Evolutionary conservation across 2,329 filamentous ascomycete species (phyloP).

Genomic region (Tothia fuscella): DNA sequence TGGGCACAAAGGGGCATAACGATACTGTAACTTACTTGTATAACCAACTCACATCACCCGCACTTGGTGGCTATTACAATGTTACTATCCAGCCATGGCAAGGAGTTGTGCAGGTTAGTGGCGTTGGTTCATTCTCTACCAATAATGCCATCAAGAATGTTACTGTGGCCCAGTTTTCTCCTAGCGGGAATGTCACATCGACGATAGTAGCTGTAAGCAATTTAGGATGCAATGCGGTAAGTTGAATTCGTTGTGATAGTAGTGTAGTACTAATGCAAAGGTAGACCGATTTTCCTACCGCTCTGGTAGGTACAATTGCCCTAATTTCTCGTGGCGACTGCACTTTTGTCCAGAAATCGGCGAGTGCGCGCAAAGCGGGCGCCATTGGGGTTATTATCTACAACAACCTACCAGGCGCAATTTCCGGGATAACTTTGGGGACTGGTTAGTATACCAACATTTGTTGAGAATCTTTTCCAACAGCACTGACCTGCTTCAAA

Average conservation of each 20-base stretch:
- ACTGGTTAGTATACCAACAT: no score
- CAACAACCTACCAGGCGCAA: constrained; percentile 52
- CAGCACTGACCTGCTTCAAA: no score
- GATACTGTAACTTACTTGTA: constrained; percentile 28
- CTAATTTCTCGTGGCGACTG: constrained; percentile 60
- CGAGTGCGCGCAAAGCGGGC: constrained; percentile 54
- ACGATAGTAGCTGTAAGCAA: constrained; percentile 20
- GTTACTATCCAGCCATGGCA: constrained; percentile 21
- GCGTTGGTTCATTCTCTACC: constrained; percentile 15
- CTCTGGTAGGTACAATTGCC: constrained; percentile 52
- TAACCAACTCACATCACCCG: constrained; percentile 20
- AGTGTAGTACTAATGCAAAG: background rate
- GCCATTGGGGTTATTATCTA: constrained; percentile 62
- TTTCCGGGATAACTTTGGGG: constrained; percentile 56
- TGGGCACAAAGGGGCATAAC: constrained; percentile 26
- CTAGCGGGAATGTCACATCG: constrained; percentile 18
- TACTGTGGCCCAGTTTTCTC: constrained; percentile 16
- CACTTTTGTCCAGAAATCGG: constrained; percentile 59
- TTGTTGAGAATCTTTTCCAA: no score
- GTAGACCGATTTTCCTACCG: constrained; percentile 49
- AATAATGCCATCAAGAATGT: constrained; percentile 16
- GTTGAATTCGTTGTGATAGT: background rate
- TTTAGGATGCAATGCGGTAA: constrained; percentile 22
- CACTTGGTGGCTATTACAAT: constrained; percentile 26
- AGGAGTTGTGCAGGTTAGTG: constrained; percentile 16